Base-by-base conservation (phyloP, 2,329 filamentous ascomycete genomes). In the Penicillium sp. region DNA sequence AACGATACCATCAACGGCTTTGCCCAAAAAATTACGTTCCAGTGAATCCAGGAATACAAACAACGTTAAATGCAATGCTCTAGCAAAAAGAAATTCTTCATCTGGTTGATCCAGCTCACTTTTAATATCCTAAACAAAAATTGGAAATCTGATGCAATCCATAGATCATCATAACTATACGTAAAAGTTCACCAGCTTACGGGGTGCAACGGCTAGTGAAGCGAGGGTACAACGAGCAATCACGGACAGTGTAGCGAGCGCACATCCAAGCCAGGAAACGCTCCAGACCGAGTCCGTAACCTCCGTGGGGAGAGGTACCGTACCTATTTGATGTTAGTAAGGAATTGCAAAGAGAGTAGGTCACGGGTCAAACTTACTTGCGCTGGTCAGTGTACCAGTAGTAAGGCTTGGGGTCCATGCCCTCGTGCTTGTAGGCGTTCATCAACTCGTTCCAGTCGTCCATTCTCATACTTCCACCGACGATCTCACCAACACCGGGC, bases 301-400 rank as follows among this genome's bases (percentile, higher is more conserved):
- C 93, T 62, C 92, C 92, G 77, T 98, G 93, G 27, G 92, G 91
- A 45, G 90, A 92, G 54, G 90, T 92, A 55, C 95, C 95, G 72
- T 98, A 96, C 77, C 89, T 91, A 19, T 31, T 31, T 44, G 52
- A 27, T 49, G 37, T 43, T 26, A 58, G 19, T 52, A 26, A 33
- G 46, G 3, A 21, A 24, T 31, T 21, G 19, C 11, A 47, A 49
- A 13, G n/a, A 22, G 10, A 44, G 33, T 45, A 48, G 19, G 26
- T 52, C 4, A 3, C 16, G 11, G 24, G 3, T 58, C 7, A 39
- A 59, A 86, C 88, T 82, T 78, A 93, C 90, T 95, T 96, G 73
- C 93, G 84, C 84, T 96, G 92, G 79, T 97, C 95, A 31, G 92
- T 96, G 81, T 98, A 99, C 95, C 95, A 99, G 83, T 96, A 98